phyloP scores from a whole-genome alignment of 2,329 filamentous ascomycete species.

The Aspergillus udagawae region DNA sequence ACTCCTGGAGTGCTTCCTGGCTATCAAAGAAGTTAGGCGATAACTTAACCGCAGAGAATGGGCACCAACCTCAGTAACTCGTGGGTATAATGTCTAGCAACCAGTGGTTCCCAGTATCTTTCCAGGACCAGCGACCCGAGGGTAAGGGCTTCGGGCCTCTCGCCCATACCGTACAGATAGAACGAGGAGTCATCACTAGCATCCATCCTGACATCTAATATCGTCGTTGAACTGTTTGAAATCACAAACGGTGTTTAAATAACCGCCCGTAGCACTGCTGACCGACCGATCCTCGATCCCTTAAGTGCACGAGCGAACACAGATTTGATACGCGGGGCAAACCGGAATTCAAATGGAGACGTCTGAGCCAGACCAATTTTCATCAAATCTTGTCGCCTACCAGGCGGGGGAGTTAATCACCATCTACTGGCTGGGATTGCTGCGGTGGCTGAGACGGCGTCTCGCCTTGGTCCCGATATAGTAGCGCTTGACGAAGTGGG shows the following conservation, averaged over 20 bases:
- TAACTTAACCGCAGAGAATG: neutral
- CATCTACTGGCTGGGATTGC: neutral
- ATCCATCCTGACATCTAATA: constrained; percentile 2
- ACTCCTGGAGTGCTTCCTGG: constrained; percentile 12
- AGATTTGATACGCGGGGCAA: too few relatives aligned
- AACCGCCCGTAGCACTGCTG: neutral
- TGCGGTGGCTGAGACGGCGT: neutral
- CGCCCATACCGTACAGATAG: constrained; percentile 23
- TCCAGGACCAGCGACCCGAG: constrained; percentile 23
- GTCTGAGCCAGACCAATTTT: neutral
- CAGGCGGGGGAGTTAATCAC: neutral
- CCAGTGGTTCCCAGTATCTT: constrained; percentile 24
- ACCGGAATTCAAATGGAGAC: neutral
- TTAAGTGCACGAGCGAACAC: neutral
- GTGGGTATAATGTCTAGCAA: constrained; percentile 23
- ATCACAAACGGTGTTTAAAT: neutral
- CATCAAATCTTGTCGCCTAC: neutral
- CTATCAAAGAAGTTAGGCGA: constrained; percentile 4
- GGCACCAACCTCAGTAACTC: constrained; percentile 14
- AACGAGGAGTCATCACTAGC: constrained; percentile 21
- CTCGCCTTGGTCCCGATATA: neutral
- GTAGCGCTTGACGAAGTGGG: constrained; percentile 14
- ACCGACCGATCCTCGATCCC: neutral
- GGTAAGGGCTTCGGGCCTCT: constrained; percentile 22
- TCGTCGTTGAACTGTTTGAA: too few relatives aligned